Evolutionary conservation across 371 early-diverging fungal genomes (phyloP), one percentile per base, ranked within the genome.

Genomic region (Mortierella sp.): DNA sequence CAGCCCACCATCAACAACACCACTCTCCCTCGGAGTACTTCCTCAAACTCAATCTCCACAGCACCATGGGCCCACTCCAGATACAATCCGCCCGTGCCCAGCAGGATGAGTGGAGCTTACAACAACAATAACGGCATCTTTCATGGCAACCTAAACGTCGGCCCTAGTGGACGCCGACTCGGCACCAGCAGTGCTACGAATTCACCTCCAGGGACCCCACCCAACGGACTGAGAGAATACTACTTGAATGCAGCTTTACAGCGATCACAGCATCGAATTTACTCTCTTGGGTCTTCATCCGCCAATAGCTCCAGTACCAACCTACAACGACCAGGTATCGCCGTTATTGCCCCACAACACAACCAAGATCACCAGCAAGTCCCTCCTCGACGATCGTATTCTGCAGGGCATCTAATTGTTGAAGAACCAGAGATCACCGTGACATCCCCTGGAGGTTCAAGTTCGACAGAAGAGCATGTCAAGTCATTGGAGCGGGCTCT

Each of bases 51-150:
- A 16, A 16, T 46, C 13, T 54, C 48, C 26, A 50, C 28, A 24
- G 18, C 61, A 19, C 38, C 61, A 38, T 30, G 64, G 50, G n/a
- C 41, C 1, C 54, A 45, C 34, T 38, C 46, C n/a, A 31, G 72
- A 50, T 67, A 73, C 55, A 67, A 73, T 19, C 74, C 74, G 2
- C 74, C 74, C 27, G 64, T 73, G 5, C 74, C 74, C 26, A 69
- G 66, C 49, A 66, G 76, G n/a, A 76, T 76, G 76, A 76, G 62
- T n/a, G 76, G 76, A 1, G 24, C 45, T 9, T 65, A 69, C 18
- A 56, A 65, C 14, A 71, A 52, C 61, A 65, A 69, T 55, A 57
- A 51, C 55, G 67, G 59, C 39, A 31, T 65, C 42, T 66, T 62
- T 51, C 49, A 64, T 43, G 47, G 55, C 7, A 65, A 66, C 26